A percentile compares a stretch with the other conserved stretches of the same genome.
phyloP scores from a whole-genome alignment of 495 filamentous ascomycete genomes.

The Lichenothelia convexa region DNA sequence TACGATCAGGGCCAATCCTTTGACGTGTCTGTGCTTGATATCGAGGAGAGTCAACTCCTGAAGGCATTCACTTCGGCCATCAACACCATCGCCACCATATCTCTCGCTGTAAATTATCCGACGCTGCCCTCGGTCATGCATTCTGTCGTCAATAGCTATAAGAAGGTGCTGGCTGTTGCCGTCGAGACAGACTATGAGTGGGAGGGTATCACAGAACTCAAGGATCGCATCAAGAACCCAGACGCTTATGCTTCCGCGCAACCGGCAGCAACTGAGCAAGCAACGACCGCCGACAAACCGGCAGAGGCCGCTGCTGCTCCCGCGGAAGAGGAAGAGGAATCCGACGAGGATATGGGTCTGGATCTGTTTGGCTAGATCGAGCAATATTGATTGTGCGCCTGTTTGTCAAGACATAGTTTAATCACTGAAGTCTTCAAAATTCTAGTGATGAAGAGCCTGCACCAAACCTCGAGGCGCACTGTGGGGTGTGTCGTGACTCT shows the following conservation, averaged over 20 bases:
- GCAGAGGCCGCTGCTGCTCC: constrained; percentile 27
- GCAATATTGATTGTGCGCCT: too few species aligned
- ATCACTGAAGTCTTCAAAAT: too few species aligned
- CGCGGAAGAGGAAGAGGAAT: constrained; percentile 39
- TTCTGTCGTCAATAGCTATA: constrained; percentile 90
- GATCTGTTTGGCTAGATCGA: constrained; percentile 51
- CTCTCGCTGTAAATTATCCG: constrained; percentile 81
- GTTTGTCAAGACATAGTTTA: too few species aligned
- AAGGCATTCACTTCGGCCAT: constrained; percentile 67
- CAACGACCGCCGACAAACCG: constrained; percentile 24
- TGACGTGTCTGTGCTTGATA: constrained; percentile 66
- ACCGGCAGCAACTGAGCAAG: constrained; percentile 46
- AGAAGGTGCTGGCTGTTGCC: constrained; percentile 85
- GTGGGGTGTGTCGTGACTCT: not conserved
- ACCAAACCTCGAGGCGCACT: not conserved
- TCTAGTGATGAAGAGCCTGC: not conserved
- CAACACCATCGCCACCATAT: constrained; percentile 71
- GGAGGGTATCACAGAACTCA: constrained; percentile 90
- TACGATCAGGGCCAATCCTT: constrained; percentile 95
- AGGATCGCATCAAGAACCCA: constrained; percentile 97
- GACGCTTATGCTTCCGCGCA: constrained; percentile 77
- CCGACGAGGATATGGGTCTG: constrained; percentile 39
- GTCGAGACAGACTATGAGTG: constrained; percentile 83
- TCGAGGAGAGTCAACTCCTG: constrained; percentile 80
- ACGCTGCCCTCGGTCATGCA: constrained; percentile 94